phyloP scores from a whole-genome alignment of 2,329 filamentous ascomycete species.

The Chrysoporthe puriensis region DNA sequence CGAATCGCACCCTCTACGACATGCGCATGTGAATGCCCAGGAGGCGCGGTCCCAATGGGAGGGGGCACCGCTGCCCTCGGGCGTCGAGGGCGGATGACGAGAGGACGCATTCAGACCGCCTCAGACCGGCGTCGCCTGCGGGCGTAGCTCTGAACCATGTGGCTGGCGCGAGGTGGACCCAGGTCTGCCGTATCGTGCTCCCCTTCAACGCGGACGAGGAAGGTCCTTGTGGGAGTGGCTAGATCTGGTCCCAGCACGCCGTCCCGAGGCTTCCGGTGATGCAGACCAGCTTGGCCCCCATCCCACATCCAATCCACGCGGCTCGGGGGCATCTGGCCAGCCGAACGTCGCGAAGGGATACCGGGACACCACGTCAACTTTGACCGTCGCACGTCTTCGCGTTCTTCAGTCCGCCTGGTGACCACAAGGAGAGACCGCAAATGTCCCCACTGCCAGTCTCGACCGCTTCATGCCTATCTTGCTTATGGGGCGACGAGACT shows the following conservation, averaged over 20 bases:
- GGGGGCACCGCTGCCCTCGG: no score
- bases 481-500: conserved; percentile 17
- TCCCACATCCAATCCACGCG: not conserved
- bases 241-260: no score
- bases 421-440: not conserved
- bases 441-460: conserved; percentile 1
- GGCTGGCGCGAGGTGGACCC: not conserved
- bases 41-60: no score
- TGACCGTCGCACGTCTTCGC: not conserved
- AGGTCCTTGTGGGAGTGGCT: no score
- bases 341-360: not conserved
- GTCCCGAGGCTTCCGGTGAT: no score
- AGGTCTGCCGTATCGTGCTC: not conserved
- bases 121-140: not conserved
- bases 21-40: no score
- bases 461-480: conserved; percentile 18
- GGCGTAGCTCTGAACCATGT: not conserved
- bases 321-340: not conserved
- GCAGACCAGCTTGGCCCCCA: not conserved
- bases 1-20: no score
- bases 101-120: no score
- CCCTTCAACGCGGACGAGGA: not conserved
- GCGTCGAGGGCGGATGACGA: no score
- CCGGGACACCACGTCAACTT: not conserved
- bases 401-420: not conserved